Evolutionary conservation across 2,329 filamentous ascomycete species (phyloP).

Genomic region (Westerdykella aurantiaca): DNA sequence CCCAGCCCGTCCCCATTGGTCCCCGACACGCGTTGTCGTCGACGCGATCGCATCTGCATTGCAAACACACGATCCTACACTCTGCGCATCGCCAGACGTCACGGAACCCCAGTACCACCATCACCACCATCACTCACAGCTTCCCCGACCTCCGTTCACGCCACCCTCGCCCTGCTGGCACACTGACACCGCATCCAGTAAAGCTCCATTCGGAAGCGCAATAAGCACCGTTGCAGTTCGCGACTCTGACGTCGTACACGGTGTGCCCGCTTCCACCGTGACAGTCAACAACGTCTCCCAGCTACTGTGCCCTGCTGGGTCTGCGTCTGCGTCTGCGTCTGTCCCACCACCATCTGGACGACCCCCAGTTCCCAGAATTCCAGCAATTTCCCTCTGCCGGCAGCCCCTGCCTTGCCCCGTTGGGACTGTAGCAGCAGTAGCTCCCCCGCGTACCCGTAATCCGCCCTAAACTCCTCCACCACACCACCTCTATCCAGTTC

Average conservation of each 20-base stretch:
- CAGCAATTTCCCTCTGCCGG: neutral
- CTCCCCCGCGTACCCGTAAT: neutral
- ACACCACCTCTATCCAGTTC: constrained; percentile 5
- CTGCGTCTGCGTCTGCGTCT: constrained; percentile 4
- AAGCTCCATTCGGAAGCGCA: neutral
- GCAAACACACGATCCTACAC: no score
- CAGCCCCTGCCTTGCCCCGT: neutral
- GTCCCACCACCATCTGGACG: constrained; percentile 5
- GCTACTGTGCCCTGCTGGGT: constrained; percentile 4
- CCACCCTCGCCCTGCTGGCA: neutral
- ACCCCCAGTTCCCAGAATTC: neutral
- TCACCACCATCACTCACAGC: neutral
- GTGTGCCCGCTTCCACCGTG: constrained; percentile 3
- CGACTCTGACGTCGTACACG: constrained; percentile 11
- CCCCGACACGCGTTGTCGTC: neutral
- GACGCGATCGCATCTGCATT: neutral
- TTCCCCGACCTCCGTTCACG: neutral
- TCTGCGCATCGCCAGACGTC: no score
- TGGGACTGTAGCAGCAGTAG: neutral
- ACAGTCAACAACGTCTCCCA: constrained; percentile 1
- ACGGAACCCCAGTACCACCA: neutral
- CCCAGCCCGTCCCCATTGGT: constrained; percentile 8
- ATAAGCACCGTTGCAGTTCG: no score
- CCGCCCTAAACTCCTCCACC: no score
- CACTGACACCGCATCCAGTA: neutral